Conservation (phyloP, 106 monocot genomes). For the Acorus calamus region DNA sequence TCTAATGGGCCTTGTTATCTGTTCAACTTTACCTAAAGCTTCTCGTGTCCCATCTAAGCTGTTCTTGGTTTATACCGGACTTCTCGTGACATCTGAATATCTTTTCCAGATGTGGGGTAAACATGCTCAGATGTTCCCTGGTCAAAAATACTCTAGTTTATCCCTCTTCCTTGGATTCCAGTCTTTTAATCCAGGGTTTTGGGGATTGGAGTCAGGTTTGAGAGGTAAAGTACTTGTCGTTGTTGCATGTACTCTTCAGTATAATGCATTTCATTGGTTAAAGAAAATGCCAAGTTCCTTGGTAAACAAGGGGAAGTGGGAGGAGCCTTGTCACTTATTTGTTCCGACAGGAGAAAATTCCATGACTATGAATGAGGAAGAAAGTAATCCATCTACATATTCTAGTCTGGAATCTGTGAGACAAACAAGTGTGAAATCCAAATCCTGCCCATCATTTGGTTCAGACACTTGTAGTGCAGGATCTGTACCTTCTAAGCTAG, state of each 20-base stretch:
- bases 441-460: conserved; percentile 24
- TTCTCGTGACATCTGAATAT: conserved; percentile 67
- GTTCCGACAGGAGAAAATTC: conserved; percentile 23
- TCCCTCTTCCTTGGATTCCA: conserved; percentile 64
- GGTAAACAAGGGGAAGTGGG: conserved; percentile 74
- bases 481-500: conserved; percentile 10
- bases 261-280: conserved; percentile 88
- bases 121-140: conserved; percentile 73
- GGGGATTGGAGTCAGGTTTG: conserved; percentile 86
- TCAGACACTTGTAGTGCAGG: conserved; percentile 23
- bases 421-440: conserved; percentile 6
- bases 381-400: conserved; percentile 17
- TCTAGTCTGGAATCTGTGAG: conserved; percentile 18
- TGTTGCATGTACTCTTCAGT: conserved; percentile 82
- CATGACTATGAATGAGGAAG: conserved; percentile 3
- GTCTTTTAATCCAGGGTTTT: conserved; percentile 74
- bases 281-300: conserved; percentile 49
- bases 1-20: conserved; percentile 64
- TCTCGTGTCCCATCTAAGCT: conserved; percentile 80
- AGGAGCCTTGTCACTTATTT: conserved; percentile 91
- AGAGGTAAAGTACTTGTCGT: conserved; percentile 84
- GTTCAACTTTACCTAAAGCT: conserved; percentile 74
- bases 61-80: conserved; percentile 69
- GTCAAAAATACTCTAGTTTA: conserved; percentile 44
- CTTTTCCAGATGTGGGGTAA: conserved; percentile 93